Evolutionary conservation across 495 filamentous ascomycete species (phyloP), one percentile per base, ranked within the genome.

Genomic region (Aspergillus ostianus): DNA sequence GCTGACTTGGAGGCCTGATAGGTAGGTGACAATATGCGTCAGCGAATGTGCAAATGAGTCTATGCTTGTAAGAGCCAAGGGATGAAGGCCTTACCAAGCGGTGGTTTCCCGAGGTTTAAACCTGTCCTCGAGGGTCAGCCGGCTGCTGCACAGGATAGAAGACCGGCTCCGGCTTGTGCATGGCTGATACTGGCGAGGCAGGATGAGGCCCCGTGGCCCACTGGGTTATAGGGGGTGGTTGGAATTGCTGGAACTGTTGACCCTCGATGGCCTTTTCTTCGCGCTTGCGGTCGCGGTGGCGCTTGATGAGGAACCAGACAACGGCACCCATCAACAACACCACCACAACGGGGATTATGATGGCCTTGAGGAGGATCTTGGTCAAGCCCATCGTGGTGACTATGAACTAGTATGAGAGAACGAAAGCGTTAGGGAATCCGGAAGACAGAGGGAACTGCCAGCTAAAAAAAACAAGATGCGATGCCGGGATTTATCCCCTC

Each of bases 311-410:
- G 32, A 64, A 48, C 15, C 52, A 44, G 15, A 51, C 54, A 12
- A 59, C 45, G 18, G 52, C 30, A 18, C 44, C 44, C 32, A 62
- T 21, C 20, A 64, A 36, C 3, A 57, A 10, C 52, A 67, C 7
- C 9, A 62, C n/a, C 45, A 57, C 53, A 7, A 67, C 52, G 0
- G 65, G 65, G 23, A 67, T 59, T 49, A 84, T 57, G 67, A 76
- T 3, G 63, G 67, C 3, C 69, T 88, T 2, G 87, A 90, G 57
- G 88, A 90, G 63, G 62, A 85, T 8, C 79, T 85, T 5, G 67
- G 89, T 9, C 61, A 69, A 20, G 64, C 71, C 3, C 68, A 90
- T 23, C 64, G 86, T 30, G 75, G 82, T 13, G 15, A 15, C 12
- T 15, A 12, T 13, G 1, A 1, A 13, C 1, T 2, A 12, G 36